Evolutionary conservation across 495 filamentous ascomycete species (phyloP).

Genomic region (Aspergillus diversus): DNA sequence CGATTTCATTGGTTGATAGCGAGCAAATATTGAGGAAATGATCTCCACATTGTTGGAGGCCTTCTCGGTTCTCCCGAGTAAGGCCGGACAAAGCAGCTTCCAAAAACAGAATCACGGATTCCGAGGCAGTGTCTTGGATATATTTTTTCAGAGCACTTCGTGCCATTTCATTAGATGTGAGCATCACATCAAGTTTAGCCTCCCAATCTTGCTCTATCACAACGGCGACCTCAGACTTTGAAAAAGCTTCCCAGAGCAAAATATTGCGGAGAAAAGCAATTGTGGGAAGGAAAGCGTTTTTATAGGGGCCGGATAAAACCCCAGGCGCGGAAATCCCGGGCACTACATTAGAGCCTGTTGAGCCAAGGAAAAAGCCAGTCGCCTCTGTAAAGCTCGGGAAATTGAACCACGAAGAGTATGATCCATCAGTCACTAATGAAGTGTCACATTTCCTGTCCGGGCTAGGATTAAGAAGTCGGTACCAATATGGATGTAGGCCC

Average conservation of each 20-base stretch:
- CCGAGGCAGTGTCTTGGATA: conserved; percentile 38
- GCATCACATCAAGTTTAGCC: conserved; percentile 68
- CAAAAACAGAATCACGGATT: conserved; percentile 48
- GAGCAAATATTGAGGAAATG: conserved; percentile 71
- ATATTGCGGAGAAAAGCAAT: conserved; percentile 73
- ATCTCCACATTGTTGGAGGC: conserved; percentile 57
- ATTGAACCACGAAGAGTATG: conserved; percentile 38
- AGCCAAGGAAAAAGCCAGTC: conserved; percentile 36
- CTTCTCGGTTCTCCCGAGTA: conserved; percentile 48
- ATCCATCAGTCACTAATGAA: conserved; percentile 20
- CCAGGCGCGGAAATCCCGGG: conserved; percentile 27
- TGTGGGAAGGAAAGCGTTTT: conserved; percentile 58
- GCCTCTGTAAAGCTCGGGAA: conserved; percentile 52
- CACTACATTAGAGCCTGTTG: conserved; percentile 26
- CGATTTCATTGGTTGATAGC: conserved; percentile 56
- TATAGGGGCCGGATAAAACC: conserved; percentile 37
- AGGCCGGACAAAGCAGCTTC: conserved; percentile 62
- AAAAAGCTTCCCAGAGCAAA: conserved; percentile 72
- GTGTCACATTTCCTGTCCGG: conserved; percentile 34
- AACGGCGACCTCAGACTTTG: conserved; percentile 48
- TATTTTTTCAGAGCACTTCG: conserved; percentile 61
- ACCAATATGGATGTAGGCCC: conserved; percentile 83
- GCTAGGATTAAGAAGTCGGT: conserved; percentile 62
- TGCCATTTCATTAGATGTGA: conserved; percentile 65
- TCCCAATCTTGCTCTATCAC: conserved; percentile 85